Evolutionary conservation across 495 filamentous ascomycete species (phyloP).

Genomic region (Jackrogersella multiformis): DNA sequence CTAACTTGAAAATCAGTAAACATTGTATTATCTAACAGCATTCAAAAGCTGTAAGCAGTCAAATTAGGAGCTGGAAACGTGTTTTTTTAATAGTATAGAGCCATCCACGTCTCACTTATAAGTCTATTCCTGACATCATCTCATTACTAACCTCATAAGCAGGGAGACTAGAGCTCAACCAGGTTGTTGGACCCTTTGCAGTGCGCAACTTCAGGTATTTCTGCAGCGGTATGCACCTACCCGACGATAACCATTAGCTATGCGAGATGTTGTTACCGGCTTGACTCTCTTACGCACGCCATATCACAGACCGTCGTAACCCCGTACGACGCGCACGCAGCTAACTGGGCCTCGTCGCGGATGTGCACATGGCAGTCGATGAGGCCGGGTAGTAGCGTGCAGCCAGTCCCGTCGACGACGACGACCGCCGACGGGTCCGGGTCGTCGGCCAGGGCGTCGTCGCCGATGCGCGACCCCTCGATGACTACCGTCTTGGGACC

Average conservation of each 20-base stretch:
- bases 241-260: background rate
- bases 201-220: conserved; percentile 22
- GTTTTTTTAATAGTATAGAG: too few species aligned
- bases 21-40: background rate
- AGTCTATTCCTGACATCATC: conserved; percentile 10
- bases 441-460: conserved; percentile 23
- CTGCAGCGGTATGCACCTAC: conserved; percentile 20
- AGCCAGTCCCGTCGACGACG: conserved; percentile 54
- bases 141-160: conserved; percentile 31
- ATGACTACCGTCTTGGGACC: conserved; percentile 30
- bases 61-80: too few species aligned
- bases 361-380: conserved; percentile 70
- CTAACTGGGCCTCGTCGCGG: conserved; percentile 51
- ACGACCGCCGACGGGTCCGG: conserved; percentile 16
- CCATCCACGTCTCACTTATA: too few species aligned
- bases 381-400: conserved; percentile 63
- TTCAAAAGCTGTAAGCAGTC: background rate
- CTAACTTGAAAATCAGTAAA: conserved; percentile 8
- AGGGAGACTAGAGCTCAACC: conserved; percentile 29
- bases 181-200: conserved; percentile 24
- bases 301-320: conserved; percentile 37
- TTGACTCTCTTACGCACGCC: too few species aligned
- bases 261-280: too few species aligned
- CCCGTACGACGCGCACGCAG: conserved; percentile 28
- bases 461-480: conserved; percentile 29